phyloP scores from a whole-genome alignment of 805 yeast species.

The Cyberlindnera maritima region DNA sequence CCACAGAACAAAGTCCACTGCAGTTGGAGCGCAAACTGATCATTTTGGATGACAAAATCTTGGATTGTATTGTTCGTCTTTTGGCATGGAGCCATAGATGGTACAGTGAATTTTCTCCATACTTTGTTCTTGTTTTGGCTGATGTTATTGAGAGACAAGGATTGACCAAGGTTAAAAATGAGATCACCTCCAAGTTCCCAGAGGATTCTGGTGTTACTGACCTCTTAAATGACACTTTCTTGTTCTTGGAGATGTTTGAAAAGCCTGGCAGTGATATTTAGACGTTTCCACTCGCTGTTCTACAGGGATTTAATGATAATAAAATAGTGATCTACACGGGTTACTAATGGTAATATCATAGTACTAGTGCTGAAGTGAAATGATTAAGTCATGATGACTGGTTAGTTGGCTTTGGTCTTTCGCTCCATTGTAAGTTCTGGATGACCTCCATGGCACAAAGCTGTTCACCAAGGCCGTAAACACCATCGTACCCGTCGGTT shows the following conservation, averaged over 20 bases:
- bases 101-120: slow-evolving; percentile 89
- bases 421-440: slow-evolving; percentile 36
- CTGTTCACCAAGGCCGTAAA: slow-evolving; percentile 88
- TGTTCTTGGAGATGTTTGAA: slow-evolving; percentile 36
- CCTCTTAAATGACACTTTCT: slow-evolving; percentile 51
- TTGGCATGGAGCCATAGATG: slow-evolving; percentile 99
- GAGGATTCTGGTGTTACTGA: slow-evolving; percentile 53
- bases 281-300: background rate
- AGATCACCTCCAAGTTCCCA: slow-evolving; percentile 64
- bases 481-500: slow-evolving; percentile 62
- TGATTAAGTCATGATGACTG: background rate
- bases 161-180: slow-evolving; percentile 67
- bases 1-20: slow-evolving; percentile 21
- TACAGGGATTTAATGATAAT: background rate
- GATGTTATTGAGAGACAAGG: slow-evolving; percentile 76
- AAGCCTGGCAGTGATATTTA: slow-evolving; percentile 12
- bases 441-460: slow-evolving; percentile 75
- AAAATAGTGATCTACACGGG: background rate
- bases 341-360: no score
- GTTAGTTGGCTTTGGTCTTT: slow-evolving; percentile 58
- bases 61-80: slow-evolving; percentile 70
- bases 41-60: slow-evolving; percentile 40
- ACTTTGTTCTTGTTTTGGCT: slow-evolving; percentile 52
- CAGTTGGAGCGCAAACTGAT: slow-evolving; percentile 35
- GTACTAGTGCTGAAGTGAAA: no score